Evolutionary conservation across 768 basidiomycete genomes (phyloP), one percentile per base, ranked within the genome.

Genomic region (Tulasnella sp.): DNA sequence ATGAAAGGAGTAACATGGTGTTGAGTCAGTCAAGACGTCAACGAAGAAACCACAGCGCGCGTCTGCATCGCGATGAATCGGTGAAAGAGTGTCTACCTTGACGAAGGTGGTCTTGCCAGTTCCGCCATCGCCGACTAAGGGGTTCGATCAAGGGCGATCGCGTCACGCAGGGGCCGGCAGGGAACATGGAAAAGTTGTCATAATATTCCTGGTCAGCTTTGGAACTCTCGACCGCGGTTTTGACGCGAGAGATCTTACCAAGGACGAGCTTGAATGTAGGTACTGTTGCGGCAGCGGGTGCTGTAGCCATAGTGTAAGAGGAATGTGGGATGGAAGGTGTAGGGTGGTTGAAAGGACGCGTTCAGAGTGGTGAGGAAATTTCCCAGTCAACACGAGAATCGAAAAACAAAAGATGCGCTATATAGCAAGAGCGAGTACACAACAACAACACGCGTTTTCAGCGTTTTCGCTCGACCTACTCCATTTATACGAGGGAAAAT

Each of bases 211-310:
- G 75, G 73, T 54, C 39, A 38, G 73, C 42, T 54, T 67, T 67
- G 49, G 29, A 58, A 67, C 80, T 79, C 40, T 79, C 80, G 77
- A 67, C 31, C 81, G 81, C 42, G 79, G 79, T 15, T n/a, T 64
- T 31, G 58, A 64, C 58, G 58, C 58, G 58, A 64, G n/a, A 79
- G 67, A 81, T 86, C 92, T 82, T 83, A 96, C 96, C 96, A 79
- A 99, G 93, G 78, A 99, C 97, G 83, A 99, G 94, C 86, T 99
- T 99, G 89, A 99, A 99, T 76, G 95, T 94, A 45, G 97, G 96
- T 80, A 96, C 85, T 40, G 77, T 75, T 19, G 78, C 31, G 64
- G 77, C n/a, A 58, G 76, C 14, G 52, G 54, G 34, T 74, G 70
- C 69, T n/a, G 3, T 22, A 36, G 75, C 39, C 75, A 76, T 76